These are phyloP conservation scores for Piromyces finnis DNA, from an alignment of 192 early-diverging fungal species.

Conservation along the genomic window DNA sequence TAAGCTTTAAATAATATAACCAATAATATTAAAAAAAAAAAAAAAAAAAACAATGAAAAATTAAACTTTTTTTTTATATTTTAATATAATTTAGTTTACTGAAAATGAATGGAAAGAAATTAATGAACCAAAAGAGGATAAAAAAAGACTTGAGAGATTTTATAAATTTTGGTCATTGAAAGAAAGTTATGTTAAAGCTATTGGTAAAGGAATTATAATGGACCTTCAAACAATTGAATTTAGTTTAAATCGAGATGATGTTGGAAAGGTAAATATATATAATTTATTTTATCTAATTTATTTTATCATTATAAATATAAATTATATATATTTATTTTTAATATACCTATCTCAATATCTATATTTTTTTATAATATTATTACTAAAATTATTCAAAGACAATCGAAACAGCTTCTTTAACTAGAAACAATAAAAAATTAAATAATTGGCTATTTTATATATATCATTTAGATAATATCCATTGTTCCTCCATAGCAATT, in stretches of 20 bases:
- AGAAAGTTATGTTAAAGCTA: slow-evolving; percentile 33
- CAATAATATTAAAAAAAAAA: too few relatives aligned
- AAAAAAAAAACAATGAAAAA: too few relatives aligned
- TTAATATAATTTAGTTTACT: too few relatives aligned
- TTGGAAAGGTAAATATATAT: neutral
- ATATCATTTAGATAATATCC: neutral
- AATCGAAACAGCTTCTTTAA: neutral
- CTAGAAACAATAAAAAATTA: neutral
- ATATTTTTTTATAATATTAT: neutral
- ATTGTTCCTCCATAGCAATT: neutral
- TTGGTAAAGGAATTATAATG: slow-evolving; percentile 28
- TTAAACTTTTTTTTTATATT: too few relatives aligned
- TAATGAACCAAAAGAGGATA: neutral
- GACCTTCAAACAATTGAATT: slow-evolving; percentile 25
- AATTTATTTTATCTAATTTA: too few relatives aligned
- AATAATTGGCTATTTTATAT: neutral
- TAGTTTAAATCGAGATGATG: neutral
- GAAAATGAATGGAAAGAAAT: neutral
- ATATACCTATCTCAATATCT: too few relatives aligned
- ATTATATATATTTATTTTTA: too few relatives aligned
- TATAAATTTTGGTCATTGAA: slow-evolving; percentile 33
- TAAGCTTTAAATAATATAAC: too few relatives aligned
- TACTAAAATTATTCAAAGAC: neutral
- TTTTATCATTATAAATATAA: neutral
- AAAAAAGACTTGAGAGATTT: slow-evolving; percentile 10